Base-by-base conservation (phyloP, 2,329 filamentous ascomycete species). In the Raffaelea ambrosiae region DNA sequence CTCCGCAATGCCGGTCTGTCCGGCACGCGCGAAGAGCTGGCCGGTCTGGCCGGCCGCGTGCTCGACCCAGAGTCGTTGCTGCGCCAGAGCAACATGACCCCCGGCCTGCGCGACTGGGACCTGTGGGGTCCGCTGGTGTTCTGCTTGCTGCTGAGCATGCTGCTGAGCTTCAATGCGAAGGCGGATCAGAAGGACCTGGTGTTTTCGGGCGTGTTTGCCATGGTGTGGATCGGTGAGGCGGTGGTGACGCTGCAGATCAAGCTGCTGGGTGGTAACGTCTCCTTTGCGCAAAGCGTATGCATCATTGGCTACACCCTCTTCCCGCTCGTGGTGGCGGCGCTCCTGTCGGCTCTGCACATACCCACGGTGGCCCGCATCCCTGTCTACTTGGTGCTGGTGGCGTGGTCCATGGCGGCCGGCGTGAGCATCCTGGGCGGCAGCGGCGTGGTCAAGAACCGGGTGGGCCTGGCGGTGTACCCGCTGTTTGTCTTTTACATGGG, bases 291-390 rank as follows among this genome's bases (percentile, higher is more conserved):
- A 67, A 95, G 89, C 49, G 80, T 98, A 56, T 97, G 90, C 66
- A 94, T 98, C 59, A 98, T 98, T 63, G 93, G 93, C 41, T 98
- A 98, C 67, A 98, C 93, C 1, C 79, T 98, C 48, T 98, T 98
- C 69, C 93, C 93, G 2, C 79, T 98, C 46, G 93, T 97, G 58
- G 86, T 98, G 56, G 94, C 94, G 8, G 83, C 91, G 2, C 71
- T 96, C 45, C 79, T 98, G 54, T 95, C 89, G 48, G 91, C 91
- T 1, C 62, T 98, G 29, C 76, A 80, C 44, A 75, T 97, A 8
- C 84, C 83, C 39, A 84, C 81, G 57, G 86, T 97, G 54, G 80
- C 85, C 5, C 78, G 93, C 48, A 88, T 97, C 62, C 93, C 93
- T 1, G 81, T 98, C 46, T 97, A 98, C 65, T 73, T 93, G 44